Evolutionary conservation across 441 rosid species (phyloP).

Genomic region (Kokia cookei): DNA sequence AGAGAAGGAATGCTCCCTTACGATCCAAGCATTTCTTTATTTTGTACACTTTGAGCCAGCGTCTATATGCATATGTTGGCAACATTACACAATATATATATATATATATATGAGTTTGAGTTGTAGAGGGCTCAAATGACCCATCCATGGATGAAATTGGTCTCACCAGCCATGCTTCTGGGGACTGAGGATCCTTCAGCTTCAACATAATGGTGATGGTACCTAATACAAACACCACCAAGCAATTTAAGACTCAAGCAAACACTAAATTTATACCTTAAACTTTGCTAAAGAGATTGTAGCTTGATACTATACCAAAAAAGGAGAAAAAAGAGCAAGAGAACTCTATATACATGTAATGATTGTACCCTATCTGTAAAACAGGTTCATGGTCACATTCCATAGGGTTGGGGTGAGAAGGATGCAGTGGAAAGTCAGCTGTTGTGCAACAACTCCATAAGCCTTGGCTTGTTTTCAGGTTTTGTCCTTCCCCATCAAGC

Average conservation of each 20-base stretch:
- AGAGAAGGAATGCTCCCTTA: not conserved
- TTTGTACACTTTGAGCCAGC: not conserved
- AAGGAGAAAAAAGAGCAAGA: no score
- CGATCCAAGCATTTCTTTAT: conserved; percentile 7
- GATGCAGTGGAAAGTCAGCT: conserved; percentile 28
- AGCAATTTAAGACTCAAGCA: not conserved
- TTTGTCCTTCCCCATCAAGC: conserved; percentile 54
- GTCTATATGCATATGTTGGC: not conserved
- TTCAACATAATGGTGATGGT: conserved; percentile 38
- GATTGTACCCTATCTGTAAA: conserved; percentile 48
- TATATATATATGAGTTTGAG: not conserved
- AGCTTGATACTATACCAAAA: not conserved
- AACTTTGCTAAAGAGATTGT: not conserved
- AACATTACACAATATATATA: not conserved
- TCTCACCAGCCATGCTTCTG: conserved; percentile 45
- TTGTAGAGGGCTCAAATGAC: conserved; percentile 27
- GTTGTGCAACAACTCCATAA: conserved; percentile 28
- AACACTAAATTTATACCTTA: not conserved
- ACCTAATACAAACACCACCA: conserved; percentile 20
- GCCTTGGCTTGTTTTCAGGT: conserved; percentile 35
- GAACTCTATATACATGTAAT: no score
- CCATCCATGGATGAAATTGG: conserved; percentile 77
- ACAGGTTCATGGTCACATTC: conserved; percentile 47
- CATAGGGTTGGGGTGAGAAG: conserved; percentile 32
- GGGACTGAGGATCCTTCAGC: conserved; percentile 55